Percentiles rank a stretch among this genome's conserved stretches.
phyloP scores from a whole-genome alignment of 441 rosid genomes.

The Pelargonium fulgidum region DNA sequence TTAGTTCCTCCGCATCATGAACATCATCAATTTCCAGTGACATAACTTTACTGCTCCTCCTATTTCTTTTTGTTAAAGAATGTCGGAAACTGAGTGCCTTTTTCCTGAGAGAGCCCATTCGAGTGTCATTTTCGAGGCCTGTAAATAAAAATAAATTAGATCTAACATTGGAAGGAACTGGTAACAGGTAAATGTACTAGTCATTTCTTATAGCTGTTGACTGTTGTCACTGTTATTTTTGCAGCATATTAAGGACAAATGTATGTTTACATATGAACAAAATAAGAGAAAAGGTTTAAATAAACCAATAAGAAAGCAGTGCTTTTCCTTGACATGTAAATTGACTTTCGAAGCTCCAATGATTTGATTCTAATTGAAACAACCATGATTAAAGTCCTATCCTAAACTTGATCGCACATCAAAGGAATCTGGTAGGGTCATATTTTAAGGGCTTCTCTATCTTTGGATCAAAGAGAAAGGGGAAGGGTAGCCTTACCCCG shows the following conservation, averaged over 20 bases:
- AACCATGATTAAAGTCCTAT: not conserved
- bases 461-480: too few species aligned
- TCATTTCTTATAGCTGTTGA: too few species aligned
- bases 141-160: conserved; percentile 13
- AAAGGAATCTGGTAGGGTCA: not conserved
- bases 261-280: too few species aligned
- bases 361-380: not conserved
- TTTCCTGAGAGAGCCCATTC: conserved; percentile 56
- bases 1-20: conserved; percentile 61
- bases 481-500: too few species aligned
- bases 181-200: too few species aligned
- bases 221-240: too few species aligned
- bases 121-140: conserved; percentile 33
- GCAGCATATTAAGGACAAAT: too few species aligned
- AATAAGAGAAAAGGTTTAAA: too few species aligned
- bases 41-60: conserved; percentile 71
- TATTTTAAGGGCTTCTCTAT: too few species aligned
- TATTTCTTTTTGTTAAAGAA: conserved; percentile 50
- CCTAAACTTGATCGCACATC: not conserved
- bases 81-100: conserved; percentile 50
- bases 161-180: not conserved
- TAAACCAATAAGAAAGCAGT: not conserved
- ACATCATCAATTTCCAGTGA: conserved; percentile 63
- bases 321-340: not conserved
- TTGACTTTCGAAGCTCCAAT: not conserved